Evolutionary conservation across 441 rosid species (phyloP).

Genomic region (Theobroma grandiflorum): DNA sequence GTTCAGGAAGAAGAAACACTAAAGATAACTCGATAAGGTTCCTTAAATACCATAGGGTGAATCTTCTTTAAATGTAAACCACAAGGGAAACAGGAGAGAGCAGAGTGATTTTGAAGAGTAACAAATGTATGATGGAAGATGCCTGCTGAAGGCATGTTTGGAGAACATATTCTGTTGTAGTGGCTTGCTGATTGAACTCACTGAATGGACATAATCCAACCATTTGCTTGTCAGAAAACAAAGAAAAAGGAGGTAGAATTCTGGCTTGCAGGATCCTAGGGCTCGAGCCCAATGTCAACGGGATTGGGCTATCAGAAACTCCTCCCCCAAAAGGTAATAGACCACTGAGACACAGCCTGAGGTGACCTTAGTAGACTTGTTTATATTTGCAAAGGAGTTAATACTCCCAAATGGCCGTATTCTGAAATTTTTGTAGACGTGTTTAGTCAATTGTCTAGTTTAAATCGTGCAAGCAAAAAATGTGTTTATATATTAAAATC

Average conservation of each 20-base stretch:
- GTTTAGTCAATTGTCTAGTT: no score
- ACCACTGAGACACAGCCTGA: neutral
- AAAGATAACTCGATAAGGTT: neutral
- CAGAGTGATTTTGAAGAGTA: neutral
- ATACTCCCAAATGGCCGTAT: no score
- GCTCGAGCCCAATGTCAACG: neutral
- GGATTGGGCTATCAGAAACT: neutral
- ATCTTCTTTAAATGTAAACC: neutral
- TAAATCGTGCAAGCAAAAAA: neutral
- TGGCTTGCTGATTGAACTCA: neutral
- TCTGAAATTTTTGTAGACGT: no score
- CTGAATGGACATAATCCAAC: neutral
- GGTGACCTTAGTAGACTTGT: neutral
- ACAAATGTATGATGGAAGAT: constrained; percentile 1
- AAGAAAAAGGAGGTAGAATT: neutral
- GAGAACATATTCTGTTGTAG: neutral
- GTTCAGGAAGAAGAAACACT: no score
- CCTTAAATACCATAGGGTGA: neutral
- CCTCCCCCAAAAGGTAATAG: neutral
- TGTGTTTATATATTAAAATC: neutral
- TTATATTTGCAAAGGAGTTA: neutral
- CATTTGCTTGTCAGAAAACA: neutral
- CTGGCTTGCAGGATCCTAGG: neutral
- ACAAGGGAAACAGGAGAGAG: neutral
- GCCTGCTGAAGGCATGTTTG: neutral